phyloP scores from a whole-genome alignment of 1,284 basidiomycete genomes.

The Cryptococcus amylolentus region DNA sequence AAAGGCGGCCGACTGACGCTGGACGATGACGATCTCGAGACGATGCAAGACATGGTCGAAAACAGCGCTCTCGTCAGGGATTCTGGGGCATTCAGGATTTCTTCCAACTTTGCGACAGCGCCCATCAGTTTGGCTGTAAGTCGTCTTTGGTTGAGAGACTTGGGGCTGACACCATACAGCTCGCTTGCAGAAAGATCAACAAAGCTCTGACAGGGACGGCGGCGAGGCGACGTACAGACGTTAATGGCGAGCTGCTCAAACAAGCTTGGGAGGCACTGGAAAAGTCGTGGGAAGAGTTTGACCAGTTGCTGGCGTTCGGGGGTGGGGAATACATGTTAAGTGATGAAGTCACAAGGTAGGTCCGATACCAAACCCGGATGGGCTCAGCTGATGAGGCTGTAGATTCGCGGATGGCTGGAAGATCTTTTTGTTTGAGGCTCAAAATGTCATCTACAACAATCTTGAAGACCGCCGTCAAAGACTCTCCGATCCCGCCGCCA shows the following conservation, averaged over 20 bases:
- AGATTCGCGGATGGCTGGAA: conserved; percentile 71
- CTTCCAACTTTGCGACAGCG: conserved; percentile 55
- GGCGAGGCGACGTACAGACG: conserved; percentile 59
- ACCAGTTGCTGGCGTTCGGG: conserved; percentile 53
- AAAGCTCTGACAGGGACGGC: conserved; percentile 67
- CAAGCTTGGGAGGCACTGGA: conserved; percentile 78
- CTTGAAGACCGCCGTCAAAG: conserved; percentile 39
- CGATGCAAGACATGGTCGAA: conserved; percentile 65
- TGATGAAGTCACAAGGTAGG: conserved; percentile 62
- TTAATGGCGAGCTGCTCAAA: conserved; percentile 62
- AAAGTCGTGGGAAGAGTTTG: conserved; percentile 74
- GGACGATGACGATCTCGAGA: conserved; percentile 63
- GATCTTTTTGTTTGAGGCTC: conserved; percentile 46
- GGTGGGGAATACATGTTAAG: conserved; percentile 48
- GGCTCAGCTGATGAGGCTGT: not conserved
- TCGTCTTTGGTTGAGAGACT: not conserved
- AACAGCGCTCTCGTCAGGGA: conserved; percentile 42
- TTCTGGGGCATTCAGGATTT: conserved; percentile 43
- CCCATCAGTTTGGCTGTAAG: conserved; percentile 62
- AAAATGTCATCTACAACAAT: conserved; percentile 42
- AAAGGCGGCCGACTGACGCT: conserved; percentile 68
- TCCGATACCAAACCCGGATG: not conserved
- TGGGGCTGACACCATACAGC: conserved; percentile 14
- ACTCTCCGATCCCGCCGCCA: conserved; percentile 5
- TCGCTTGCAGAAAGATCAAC: conserved; percentile 71